Evolutionary conservation across 129 eudicot species (phyloP), one percentile per base, ranked within the genome.

Genomic region (Chrysanthemum seticuspe): DNA sequence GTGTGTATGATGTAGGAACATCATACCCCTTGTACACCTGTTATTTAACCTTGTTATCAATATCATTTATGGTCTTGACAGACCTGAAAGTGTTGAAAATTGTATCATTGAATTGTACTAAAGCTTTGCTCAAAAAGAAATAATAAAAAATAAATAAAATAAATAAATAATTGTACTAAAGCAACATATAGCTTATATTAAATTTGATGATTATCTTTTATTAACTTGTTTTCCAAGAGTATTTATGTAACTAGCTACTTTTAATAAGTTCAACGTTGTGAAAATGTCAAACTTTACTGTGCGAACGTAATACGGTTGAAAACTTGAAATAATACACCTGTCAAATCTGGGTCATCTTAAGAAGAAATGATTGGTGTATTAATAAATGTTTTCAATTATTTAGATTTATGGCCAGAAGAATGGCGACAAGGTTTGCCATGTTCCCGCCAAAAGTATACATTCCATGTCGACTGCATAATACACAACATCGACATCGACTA

Each of bases 361-460:
- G 13, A 18, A n/a, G 45, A 67, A 76, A 76, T 77, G 76, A 77
- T 77, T 50, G 70, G 70, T 69, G 55, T 52, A 69, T 69, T 68
- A 77, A 49, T 77, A 55, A n/a, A 14, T 13, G 18, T 74, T 74
- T 53, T 45, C 47, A 65, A 56, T 70, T 77, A 71, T 52, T 12
- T 63, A 15, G 67, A 70, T 77, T 53, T 40, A 51, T 71, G 81
- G 64, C n/a, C 13, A 36, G 66, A 56, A 12, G 65, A 62, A 70
- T 36, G 48, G 72, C 81, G 81, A 77, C 81, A 70, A 70, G 71
- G 36, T 4, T 61, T 62, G 51, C 72, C 76, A 70, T 77, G 81
- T 70, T 53, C 76, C 80, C 63, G 66, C 50, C 66, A 51, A 50
- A 19, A 52, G 6, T 64, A 69, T 49, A 77, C 65, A 62, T 31